A percentile compares a stretch with the other conserved stretches of the same genome.
phyloP scores from a whole-genome alignment of 768 basidiomycete genomes.

The Trametes meyenii region DNA sequence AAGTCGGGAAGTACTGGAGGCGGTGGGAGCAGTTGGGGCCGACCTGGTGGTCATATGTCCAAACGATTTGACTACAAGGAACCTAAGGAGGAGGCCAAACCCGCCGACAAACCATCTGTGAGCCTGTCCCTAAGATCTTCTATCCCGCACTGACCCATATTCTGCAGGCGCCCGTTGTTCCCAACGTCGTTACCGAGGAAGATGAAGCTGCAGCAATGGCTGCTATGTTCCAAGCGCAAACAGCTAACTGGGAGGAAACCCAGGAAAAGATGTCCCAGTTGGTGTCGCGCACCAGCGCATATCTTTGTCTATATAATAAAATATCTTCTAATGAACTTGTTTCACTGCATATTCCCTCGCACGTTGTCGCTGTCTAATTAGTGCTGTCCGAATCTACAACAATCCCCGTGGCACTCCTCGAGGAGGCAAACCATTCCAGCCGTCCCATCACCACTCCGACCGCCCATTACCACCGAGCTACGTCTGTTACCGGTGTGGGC shows the following conservation, averaged over 20 bases:
- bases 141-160: background rate
- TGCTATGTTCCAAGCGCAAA: conserved; percentile 97
- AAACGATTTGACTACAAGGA: conserved; percentile 91
- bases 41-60: conserved; percentile 68
- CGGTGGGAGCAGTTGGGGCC: conserved; percentile 57
- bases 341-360: conserved; percentile 40
- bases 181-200: conserved; percentile 45
- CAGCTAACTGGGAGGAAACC: conserved; percentile 96
- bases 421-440: conserved; percentile 58
- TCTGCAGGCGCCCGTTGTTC: conserved; percentile 28
- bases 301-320: conserved; percentile 69
- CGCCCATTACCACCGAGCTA: conserved; percentile 91
- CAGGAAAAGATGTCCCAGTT: conserved; percentile 99
- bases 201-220: conserved; percentile 96
- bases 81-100: conserved; percentile 13
- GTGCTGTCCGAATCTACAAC: conserved; percentile 68
- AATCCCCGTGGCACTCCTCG: conserved; percentile 65
- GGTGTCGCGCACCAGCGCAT: conserved; percentile 65
- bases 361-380: conserved; percentile 37
- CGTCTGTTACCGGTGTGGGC: conserved; percentile 97
- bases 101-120: conserved; percentile 9
- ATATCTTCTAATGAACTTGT: conserved; percentile 69
- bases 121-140: background rate
- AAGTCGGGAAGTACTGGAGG: conserved; percentile 32
- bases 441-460: conserved; percentile 59